Conservation (phyloP, 495 filamentous ascomycete genomes). For the Aspergillus homomorphus region DNA sequence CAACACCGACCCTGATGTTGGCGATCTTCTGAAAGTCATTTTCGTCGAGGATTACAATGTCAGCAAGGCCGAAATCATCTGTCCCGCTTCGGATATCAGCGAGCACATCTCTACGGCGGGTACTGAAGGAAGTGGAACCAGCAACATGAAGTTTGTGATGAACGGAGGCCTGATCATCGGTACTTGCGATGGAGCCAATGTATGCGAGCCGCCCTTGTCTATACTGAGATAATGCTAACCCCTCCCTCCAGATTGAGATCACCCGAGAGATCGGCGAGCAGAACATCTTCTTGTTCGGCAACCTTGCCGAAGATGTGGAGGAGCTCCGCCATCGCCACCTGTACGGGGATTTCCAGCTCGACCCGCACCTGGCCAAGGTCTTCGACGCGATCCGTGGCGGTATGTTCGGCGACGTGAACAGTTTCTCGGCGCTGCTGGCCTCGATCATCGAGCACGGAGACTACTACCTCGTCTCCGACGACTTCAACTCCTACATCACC, state of each 20-base stretch:
- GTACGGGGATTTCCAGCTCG: conserved; percentile 74
- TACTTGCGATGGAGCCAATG: conserved; percentile 96
- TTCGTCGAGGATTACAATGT: conserved; percentile 99
- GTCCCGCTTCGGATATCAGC: conserved; percentile 90
- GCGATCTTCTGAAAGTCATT: conserved; percentile 92
- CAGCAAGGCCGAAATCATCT: conserved; percentile 96
- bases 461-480: conserved; percentile 95
- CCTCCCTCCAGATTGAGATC: conserved; percentile 74
- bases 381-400: conserved; percentile 76
- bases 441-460: conserved; percentile 90
- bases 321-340: conserved; percentile 89
- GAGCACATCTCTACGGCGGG: conserved; percentile 99
- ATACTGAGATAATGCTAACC: conserved; percentile 14
- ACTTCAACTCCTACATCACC: conserved; percentile 89
- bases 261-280: conserved; percentile 92
- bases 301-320: conserved; percentile 94
- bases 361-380: conserved; percentile 70
- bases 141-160: conserved; percentile 98
- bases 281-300: conserved; percentile 98
- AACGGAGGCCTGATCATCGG: conserved; percentile 97
- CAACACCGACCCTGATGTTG: conserved; percentile 87
- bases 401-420: conserved; percentile 70
- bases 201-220: conserved; percentile 45
- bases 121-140: conserved; percentile 70
- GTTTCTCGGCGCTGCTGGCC: conserved; percentile 76